Evolutionary conservation across 352 stramenopile species (phyloP).

Genomic region (Peronospora tabacina): DNA sequence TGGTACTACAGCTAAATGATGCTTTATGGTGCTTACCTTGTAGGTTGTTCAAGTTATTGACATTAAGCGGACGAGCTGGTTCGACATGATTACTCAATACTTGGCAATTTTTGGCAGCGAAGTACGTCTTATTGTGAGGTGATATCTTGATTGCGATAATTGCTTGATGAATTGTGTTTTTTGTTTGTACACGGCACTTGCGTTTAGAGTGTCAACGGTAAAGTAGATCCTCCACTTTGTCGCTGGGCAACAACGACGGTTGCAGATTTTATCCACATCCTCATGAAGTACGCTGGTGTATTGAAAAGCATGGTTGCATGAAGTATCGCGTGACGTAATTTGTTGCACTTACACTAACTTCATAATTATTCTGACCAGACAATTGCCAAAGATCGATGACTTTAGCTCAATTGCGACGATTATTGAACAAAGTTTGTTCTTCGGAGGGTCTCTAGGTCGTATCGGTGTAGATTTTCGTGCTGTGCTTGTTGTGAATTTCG

Average conservation of each 20-base stretch:
- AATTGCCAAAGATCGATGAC: conserved; percentile 80
- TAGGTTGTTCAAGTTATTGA: conserved; percentile 85
- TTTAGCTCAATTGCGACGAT: conserved; percentile 75
- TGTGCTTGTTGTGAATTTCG: conserved; percentile 75
- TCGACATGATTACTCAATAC: conserved; percentile 88
- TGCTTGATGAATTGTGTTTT: background rate
- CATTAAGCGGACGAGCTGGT: conserved; percentile 84
- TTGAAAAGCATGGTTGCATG: background rate
- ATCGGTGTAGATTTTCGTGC: conserved; percentile 79
- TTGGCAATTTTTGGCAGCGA: conserved; percentile 85
- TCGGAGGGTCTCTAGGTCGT: conserved; percentile 68
- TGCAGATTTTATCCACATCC: conserved; percentile 68
- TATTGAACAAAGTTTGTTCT: conserved; percentile 81
- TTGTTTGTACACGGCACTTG: background rate
- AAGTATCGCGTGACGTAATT: background rate
- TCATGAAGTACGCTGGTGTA: conserved; percentile 52
- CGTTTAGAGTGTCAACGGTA: conserved; percentile 54
- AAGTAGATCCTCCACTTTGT: conserved; percentile 74
- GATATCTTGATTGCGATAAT: background rate
- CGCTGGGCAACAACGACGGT: conserved; percentile 76
- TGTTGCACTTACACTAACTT: background rate
- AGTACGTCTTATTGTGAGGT: conserved; percentile 15
- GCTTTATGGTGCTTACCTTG: background rate
- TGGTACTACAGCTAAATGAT: background rate
- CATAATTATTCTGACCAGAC: conserved; percentile 28